phyloP scores from a whole-genome alignment of 2,329 filamentous ascomycete genomes.

The Xylaria sp. region DNA sequence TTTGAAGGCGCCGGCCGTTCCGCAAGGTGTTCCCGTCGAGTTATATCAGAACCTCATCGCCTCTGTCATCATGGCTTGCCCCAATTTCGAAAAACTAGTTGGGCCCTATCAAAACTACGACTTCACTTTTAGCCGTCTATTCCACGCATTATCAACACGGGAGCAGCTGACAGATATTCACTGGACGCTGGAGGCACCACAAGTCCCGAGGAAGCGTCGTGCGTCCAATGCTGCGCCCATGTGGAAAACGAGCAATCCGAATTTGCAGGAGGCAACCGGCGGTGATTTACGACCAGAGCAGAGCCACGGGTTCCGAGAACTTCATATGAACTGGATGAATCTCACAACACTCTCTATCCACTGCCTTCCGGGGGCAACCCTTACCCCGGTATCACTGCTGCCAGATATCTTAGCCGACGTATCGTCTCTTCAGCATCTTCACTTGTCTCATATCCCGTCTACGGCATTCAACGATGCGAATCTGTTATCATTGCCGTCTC shows the following conservation, averaged over 20 bases:
- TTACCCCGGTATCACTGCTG: conserved; percentile 64
- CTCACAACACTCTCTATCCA: conserved; percentile 68
- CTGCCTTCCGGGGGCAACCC: conserved; percentile 64
- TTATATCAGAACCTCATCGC: conserved; percentile 68
- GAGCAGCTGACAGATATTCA: conserved; percentile 65
- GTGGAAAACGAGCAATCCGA: conserved; percentile 41
- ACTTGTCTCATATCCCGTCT: conserved; percentile 66
- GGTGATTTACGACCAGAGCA: conserved; percentile 56
- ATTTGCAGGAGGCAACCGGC: conserved; percentile 48
- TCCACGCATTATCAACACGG: conserved; percentile 69
- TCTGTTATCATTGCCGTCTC: conserved; percentile 64
- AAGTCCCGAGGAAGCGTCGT: conserved; percentile 52
- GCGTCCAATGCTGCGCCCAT: conserved; percentile 43
- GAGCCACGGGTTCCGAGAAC: conserved; percentile 58
- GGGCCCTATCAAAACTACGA: conserved; percentile 65
- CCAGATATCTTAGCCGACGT: conserved; percentile 61
- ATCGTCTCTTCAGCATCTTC: conserved; percentile 66
- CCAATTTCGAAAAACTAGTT: conserved; percentile 68
- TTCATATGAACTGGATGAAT: conserved; percentile 65
- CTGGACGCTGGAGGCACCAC: conserved; percentile 63
- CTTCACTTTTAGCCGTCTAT: conserved; percentile 65
- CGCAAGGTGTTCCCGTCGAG: conserved; percentile 54
- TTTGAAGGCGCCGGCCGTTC: conserved; percentile 65
- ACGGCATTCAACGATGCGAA: conserved; percentile 67
- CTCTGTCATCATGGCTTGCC: conserved; percentile 71